A percentile compares a stretch with the other conserved stretches of the same genome.
These are phyloP conservation scores for Bromus sterilis DNA, from an alignment of 176 grass and related monocot species.

Conservation along the genomic window DNA sequence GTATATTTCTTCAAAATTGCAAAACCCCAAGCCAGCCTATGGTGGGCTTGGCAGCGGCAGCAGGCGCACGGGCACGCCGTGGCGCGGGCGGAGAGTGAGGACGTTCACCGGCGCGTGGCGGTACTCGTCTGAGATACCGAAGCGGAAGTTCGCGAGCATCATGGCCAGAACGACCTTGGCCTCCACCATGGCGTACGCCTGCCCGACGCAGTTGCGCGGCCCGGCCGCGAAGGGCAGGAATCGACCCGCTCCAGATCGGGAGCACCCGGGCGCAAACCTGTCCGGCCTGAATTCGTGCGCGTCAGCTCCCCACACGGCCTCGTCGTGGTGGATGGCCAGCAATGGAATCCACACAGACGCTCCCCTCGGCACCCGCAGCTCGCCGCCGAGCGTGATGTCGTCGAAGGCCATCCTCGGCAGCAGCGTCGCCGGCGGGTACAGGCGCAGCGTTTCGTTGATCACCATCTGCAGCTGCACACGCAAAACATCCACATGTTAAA, in stretches of 20 bases:
- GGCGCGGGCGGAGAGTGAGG: conserved; percentile 76
- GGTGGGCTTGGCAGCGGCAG: conserved; percentile 24
- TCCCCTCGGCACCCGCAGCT: conserved; percentile 65
- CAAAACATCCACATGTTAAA: neutral
- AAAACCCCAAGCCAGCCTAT: neutral
- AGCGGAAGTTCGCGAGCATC: conserved; percentile 67
- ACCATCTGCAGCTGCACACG: conserved; percentile 81
- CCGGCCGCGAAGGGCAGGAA: conserved; percentile 91
- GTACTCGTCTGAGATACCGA: conserved; percentile 78
- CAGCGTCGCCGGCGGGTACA: conserved; percentile 89
- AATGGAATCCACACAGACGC: conserved; percentile 90
- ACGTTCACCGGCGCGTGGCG: conserved; percentile 81
- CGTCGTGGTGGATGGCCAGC: conserved; percentile 87
- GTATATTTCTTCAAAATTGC: no score
- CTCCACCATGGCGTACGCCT: conserved; percentile 79
- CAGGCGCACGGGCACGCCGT: conserved; percentile 71
- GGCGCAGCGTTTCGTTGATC: conserved; percentile 81
- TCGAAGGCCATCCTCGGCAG: conserved; percentile 93
- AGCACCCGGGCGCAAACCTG: conserved; percentile 42
- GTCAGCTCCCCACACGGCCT: conserved; percentile 63
- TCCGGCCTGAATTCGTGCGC: conserved; percentile 81
- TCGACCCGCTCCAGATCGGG: conserved; percentile 29
- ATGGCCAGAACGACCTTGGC: conserved; percentile 80
- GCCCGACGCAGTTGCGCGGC: conserved; percentile 85
- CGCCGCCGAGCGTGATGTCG: conserved; percentile 62